These are phyloP conservation scores for Umbelopsis isabellina DNA, from an alignment of 192 early-diverging fungal genomes.

Conservation along the genomic window DNA sequence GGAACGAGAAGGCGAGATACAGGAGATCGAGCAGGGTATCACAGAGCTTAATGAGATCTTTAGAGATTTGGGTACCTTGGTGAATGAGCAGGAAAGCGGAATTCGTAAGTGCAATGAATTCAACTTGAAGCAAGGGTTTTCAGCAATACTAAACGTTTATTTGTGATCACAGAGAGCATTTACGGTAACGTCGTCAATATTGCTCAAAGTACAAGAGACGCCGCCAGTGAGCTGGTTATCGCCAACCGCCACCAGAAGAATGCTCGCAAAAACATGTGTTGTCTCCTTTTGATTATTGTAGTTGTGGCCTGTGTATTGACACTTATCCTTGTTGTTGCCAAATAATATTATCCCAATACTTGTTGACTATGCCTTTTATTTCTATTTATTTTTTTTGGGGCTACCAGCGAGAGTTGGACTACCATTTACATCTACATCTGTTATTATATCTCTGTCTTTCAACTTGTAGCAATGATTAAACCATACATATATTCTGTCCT, in stretches of 20 bases:
- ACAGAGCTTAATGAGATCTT: constrained; percentile 97
- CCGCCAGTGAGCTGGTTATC: constrained; percentile 76
- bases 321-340: constrained; percentile 55
- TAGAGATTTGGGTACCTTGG: constrained; percentile 91
- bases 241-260: constrained; percentile 81
- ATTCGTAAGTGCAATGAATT: constrained; percentile 61
- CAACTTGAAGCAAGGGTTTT: neutral
- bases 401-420: too few species aligned
- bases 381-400: neutral
- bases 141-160: neutral
- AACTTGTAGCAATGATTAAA: neutral
- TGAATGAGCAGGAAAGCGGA: constrained; percentile 95
- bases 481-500: neutral
- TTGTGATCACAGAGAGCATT: constrained; percentile 79
- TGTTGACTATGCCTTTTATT: neutral
- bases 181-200: constrained; percentile 91
- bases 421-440: neutral
- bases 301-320: constrained; percentile 67
- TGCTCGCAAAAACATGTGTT: constrained; percentile 83
- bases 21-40: constrained; percentile 91
- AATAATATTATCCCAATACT: constrained; percentile 25
- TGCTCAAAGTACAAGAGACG: constrained; percentile 75
- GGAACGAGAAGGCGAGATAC: constrained; percentile 92
- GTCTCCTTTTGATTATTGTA: constrained; percentile 75
- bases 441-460: neutral